A percentile compares a stretch with the other conserved stretches of the same genome.
Conservation (phyloP, 1,139 yeast genomes). For the Pichia sp. region DNA sequence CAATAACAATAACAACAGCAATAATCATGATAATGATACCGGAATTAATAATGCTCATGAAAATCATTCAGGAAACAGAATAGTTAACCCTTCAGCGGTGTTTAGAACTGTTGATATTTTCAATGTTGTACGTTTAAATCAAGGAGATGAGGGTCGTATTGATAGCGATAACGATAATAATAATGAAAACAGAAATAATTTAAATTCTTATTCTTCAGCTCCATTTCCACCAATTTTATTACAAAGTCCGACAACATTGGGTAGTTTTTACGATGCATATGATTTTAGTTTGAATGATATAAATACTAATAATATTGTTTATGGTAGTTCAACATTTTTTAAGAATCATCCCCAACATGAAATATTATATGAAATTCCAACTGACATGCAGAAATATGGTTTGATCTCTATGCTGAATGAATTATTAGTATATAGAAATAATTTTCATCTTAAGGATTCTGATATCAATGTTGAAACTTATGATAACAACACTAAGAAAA, state of each 20-base stretch:
- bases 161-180: background rate
- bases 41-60: no score
- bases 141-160: background rate
- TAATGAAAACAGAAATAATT: background rate
- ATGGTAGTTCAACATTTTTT: conserved; percentile 20
- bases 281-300: no score
- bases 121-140: background rate
- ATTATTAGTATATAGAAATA: conserved; percentile 17
- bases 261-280: no score
- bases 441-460: background rate
- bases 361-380: conserved; percentile 13
- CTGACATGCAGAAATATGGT: conserved; percentile 21
- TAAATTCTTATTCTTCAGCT: conserved; percentile 1
- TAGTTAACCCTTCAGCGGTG: no score
- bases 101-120: background rate
- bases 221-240: background rate
- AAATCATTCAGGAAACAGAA: no score
- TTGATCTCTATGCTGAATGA: conserved; percentile 23
- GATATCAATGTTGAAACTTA: no score
- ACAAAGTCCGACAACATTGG: no score
- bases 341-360: conserved; percentile 24
- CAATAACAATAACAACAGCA: background rate
- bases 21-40: background rate
- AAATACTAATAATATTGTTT: no score
- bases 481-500: background rate